Percentiles rank a stretch among this genome's conserved stretches.
Evolutionary conservation across 768 basidiomycete genomes (phyloP).

Genomic region (Lactarius quietus): DNA sequence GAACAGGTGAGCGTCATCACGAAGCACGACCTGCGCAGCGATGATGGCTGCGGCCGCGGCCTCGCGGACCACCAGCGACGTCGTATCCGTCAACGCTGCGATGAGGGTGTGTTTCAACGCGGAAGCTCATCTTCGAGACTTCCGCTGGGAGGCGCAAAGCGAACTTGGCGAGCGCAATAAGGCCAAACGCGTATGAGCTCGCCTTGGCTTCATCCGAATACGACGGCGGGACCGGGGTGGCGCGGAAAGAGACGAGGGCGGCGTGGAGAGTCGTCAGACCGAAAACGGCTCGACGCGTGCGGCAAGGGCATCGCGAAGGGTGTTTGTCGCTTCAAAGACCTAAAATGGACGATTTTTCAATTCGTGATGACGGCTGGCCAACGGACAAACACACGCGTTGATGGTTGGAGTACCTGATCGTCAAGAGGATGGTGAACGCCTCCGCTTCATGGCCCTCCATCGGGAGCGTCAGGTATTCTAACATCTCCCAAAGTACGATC

Average conservation of each 20-base stretch:
- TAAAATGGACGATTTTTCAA: conserved; percentile 31
- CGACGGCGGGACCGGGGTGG: conserved; percentile 42
- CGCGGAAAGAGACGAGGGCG: conserved; percentile 60
- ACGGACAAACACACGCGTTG: conserved; percentile 50
- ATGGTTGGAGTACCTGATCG: conserved; percentile 68
- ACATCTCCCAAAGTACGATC: conserved; percentile 79
- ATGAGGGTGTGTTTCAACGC: conserved; percentile 68
- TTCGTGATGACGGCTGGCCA: background rate
- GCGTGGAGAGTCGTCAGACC: conserved; percentile 82
- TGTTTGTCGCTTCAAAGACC: conserved; percentile 82
- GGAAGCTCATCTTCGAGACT: conserved; percentile 86
- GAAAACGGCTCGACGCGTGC: conserved; percentile 77
- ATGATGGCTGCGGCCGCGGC: conserved; percentile 80
- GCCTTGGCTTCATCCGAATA: conserved; percentile 54
- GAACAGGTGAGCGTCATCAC: conserved; percentile 82
- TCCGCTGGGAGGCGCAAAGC: conserved; percentile 76
- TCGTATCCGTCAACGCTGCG: conserved; percentile 65
- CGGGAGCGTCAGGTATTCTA: conserved; percentile 67
- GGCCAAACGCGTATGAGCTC: conserved; percentile 73
- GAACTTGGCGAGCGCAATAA: conserved; percentile 81
- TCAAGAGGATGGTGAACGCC: conserved; percentile 66
- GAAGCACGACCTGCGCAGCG: conserved; percentile 76
- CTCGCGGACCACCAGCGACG: conserved; percentile 77
- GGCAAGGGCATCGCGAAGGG: conserved; percentile 72
- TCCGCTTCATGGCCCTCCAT: conserved; percentile 80